These are phyloP conservation scores for Saturnispora dispora DNA, from an alignment of 805 yeast genomes.

Conservation along the genomic window DNA sequence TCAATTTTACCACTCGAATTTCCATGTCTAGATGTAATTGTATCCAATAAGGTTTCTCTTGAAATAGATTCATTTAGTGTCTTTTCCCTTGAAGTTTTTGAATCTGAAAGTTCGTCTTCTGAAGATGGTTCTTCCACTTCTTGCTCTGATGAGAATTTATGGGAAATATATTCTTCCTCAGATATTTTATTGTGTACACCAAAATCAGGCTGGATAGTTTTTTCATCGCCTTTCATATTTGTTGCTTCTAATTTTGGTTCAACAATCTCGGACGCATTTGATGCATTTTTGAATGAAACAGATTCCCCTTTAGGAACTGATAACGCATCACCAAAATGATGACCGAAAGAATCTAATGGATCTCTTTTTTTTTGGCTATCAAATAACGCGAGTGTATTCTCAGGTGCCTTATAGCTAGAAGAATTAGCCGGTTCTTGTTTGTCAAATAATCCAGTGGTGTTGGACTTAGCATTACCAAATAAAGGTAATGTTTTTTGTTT, in stretches of 20 bases:
- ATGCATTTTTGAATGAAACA: not conserved
- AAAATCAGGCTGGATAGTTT: too few species aligned
- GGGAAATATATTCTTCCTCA: too few species aligned
- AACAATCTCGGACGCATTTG: not conserved
- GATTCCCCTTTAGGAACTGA: not conserved
- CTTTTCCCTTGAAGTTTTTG: not conserved
- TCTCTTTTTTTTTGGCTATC: not conserved
- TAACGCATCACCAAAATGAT: not conserved
- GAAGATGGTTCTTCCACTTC: not conserved
- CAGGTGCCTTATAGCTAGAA: not conserved
- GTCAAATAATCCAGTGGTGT: not conserved
- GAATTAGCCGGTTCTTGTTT: not conserved
- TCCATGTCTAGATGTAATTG: constrained; percentile 1
- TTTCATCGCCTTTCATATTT: not conserved
- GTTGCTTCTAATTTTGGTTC: not conserved
- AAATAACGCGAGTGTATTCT: not conserved
- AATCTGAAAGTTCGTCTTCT: not conserved
- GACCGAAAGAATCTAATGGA: not conserved
- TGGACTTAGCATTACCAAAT: not conserved
- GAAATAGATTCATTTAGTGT: not conserved
- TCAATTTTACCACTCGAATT: not conserved
- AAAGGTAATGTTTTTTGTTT: not conserved
- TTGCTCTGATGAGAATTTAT: not conserved
- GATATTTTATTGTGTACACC: too few species aligned
- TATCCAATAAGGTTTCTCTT: not conserved